phyloP scores from a whole-genome alignment of 306 rosid genomes.

The Leucaena leucocephala region DNA sequence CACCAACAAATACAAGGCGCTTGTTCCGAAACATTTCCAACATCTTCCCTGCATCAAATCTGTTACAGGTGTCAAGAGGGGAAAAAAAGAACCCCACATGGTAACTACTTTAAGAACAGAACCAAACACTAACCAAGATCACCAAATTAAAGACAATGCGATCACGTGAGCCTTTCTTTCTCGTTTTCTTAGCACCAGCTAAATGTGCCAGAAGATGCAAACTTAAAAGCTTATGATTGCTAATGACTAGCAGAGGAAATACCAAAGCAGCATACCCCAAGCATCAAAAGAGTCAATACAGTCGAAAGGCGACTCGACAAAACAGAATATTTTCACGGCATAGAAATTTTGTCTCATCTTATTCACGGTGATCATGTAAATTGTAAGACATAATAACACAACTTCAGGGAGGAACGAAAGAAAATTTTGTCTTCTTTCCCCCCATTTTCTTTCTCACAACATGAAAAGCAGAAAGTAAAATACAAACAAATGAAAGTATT shows the following conservation, averaged over 20 bases:
- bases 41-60: constrained; percentile 78
- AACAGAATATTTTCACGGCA: neutral
- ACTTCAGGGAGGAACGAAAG: neutral
- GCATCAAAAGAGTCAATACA: neutral
- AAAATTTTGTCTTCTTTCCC: constrained; percentile 4
- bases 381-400: neutral
- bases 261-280: constrained; percentile 5
- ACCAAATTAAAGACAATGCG: neutral
- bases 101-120: constrained; percentile 29
- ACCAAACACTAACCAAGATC: neutral
- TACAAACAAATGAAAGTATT: neutral
- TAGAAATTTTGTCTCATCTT: neutral
- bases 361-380: neutral
- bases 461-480: constrained; percentile 14
- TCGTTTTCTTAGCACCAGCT: too few species aligned
- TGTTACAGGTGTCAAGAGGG: constrained; percentile 38
- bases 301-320: neutral
- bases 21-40: constrained; percentile 65
- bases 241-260: constrained; percentile 7
- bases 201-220: neutral
- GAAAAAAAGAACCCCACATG: neutral
- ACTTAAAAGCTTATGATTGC: constrained; percentile 9
- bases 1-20: constrained; percentile 87
- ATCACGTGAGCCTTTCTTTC: neutral
- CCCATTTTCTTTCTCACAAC: constrained; percentile 15